A percentile compares a stretch with the other conserved stretches of the same genome.
These are phyloP conservation scores for Colletotrichum sp. DNA, from an alignment of 2,329 filamentous ascomycete genomes.

Conservation along the genomic window DNA sequence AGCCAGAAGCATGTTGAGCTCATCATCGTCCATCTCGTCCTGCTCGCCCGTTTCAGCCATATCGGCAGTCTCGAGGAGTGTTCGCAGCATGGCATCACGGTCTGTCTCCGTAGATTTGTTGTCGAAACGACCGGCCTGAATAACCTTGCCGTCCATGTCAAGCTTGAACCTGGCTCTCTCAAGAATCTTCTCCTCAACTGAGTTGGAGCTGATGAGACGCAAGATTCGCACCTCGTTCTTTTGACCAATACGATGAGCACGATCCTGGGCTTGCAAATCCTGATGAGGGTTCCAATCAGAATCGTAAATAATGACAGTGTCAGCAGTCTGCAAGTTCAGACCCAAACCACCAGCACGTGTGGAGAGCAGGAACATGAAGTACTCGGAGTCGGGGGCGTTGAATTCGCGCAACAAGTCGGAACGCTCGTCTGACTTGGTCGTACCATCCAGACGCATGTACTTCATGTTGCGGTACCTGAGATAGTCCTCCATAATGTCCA, in stretches of 20 bases:
- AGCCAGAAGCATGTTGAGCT: slow-evolving; percentile 93
- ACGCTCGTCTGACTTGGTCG: slow-evolving; percentile 96
- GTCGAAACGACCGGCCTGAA: slow-evolving; percentile 98
- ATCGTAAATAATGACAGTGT: slow-evolving; percentile 99
- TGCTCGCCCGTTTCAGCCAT: slow-evolving; percentile 74
- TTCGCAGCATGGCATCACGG: slow-evolving; percentile 94
- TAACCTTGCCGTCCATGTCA: slow-evolving; percentile 99
- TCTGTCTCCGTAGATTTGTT: slow-evolving; percentile 99
- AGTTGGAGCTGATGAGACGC: slow-evolving; percentile 93
- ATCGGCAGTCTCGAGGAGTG: slow-evolving; percentile 85
- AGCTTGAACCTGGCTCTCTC: slow-evolving; percentile 97
- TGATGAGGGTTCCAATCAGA: slow-evolving; percentile 99
- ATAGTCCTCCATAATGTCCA: slow-evolving; percentile 99
- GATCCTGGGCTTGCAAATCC: slow-evolving; percentile 98
- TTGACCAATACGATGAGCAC: slow-evolving; percentile 99
- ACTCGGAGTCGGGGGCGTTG: slow-evolving; percentile 88
- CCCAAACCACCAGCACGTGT: slow-evolving; percentile 97
- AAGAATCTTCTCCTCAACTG: slow-evolving; percentile 97
- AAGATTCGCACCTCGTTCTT: slow-evolving; percentile 99
- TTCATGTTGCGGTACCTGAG: slow-evolving; percentile 81
- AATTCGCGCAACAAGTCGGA: slow-evolving; percentile 89
- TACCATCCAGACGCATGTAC: slow-evolving; percentile 93
- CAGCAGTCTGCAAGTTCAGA: slow-evolving; percentile 95
- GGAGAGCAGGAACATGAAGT: slow-evolving; percentile 98
- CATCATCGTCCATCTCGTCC: slow-evolving; percentile 98